Evolutionary conservation across 495 filamentous ascomycete genomes (phyloP).

Genomic region (Podospora bellae-mahoneyi): DNA sequence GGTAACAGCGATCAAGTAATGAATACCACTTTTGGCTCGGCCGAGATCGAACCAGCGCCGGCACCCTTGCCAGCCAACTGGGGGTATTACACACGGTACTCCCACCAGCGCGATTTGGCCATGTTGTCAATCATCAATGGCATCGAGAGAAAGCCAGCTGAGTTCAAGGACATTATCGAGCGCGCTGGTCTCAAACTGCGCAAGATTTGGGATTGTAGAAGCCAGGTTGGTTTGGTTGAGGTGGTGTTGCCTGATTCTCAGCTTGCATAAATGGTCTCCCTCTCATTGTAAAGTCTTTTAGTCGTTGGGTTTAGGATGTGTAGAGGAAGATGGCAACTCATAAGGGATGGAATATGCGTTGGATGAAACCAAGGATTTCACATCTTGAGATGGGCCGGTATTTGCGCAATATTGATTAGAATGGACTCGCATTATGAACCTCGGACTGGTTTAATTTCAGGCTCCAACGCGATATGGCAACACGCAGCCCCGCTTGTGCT

Average conservation of each 20-base stretch:
- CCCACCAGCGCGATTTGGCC: not conserved
- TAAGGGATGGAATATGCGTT: no score
- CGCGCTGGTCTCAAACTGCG: not conserved
- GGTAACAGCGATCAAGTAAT: not conserved
- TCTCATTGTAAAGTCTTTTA: not conserved
- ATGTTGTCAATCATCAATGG: conserved; percentile 1
- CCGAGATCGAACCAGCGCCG: not conserved
- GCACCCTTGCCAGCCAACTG: not conserved
- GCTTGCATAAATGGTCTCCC: not conserved
- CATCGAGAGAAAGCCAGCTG: not conserved
- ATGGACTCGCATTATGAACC: not conserved
- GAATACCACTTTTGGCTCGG: not conserved
- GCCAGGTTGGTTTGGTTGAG: not conserved
- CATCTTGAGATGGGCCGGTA: no score
- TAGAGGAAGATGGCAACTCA: no score
- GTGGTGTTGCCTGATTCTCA: not conserved
- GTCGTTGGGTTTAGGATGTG: not conserved
- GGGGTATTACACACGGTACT: conserved; percentile 1
- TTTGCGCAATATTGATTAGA: not conserved
- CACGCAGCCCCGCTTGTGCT: not conserved
- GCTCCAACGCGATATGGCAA: not conserved
- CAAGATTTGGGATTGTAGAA: conserved; percentile 5
- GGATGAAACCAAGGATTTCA: no score
- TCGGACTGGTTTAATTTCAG: not conserved
- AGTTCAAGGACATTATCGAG: conserved; percentile 7